phyloP scores from a whole-genome alignment of 2,329 filamentous ascomycete species.

The Onygena corvina region DNA sequence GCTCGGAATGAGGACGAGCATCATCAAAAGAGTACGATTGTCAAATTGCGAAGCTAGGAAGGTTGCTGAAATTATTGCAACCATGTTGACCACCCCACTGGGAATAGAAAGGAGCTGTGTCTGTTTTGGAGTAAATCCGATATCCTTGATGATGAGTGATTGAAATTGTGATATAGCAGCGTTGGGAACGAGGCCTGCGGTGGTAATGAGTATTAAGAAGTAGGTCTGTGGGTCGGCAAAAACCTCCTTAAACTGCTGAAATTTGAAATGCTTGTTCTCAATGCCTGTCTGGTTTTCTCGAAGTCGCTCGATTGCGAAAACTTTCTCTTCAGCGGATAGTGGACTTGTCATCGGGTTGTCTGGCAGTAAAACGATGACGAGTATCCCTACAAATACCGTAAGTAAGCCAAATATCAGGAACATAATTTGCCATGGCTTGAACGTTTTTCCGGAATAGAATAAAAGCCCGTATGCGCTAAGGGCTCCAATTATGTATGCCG shows the following conservation, averaged over 20 bases:
- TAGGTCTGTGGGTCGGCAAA: constrained; percentile 55
- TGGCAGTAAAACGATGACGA: constrained; percentile 52
- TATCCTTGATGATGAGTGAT: constrained; percentile 60
- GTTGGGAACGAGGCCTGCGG: constrained; percentile 63
- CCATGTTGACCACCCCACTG: background rate
- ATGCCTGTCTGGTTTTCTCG: constrained; percentile 50
- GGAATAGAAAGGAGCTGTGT: constrained; percentile 54
- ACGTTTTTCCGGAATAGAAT: constrained; percentile 20
- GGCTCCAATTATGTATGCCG: constrained; percentile 60
- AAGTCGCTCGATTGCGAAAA: constrained; percentile 49
- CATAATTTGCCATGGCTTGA: constrained; percentile 57
- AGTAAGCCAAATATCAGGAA: constrained; percentile 55
- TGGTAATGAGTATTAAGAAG: constrained; percentile 52
- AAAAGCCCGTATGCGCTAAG: constrained; percentile 46
- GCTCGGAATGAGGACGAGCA: constrained; percentile 56
- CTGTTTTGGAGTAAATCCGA: constrained; percentile 53
- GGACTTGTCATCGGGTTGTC: constrained; percentile 61
- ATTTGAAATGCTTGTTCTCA: constrained; percentile 45
- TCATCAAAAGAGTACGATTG: constrained; percentile 63
- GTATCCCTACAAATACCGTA: constrained; percentile 52
- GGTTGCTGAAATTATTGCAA: background rate
- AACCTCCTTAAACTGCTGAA: constrained; percentile 45
- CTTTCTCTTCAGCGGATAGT: constrained; percentile 54
- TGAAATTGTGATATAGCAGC: constrained; percentile 61
- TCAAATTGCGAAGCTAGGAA: constrained; percentile 31